Percentiles rank a stretch among this genome's conserved stretches.
These are phyloP conservation scores for Mrakiaceae sp. DNA, from an alignment of 1,284 basidiomycete species.

Conservation along the genomic window DNA sequence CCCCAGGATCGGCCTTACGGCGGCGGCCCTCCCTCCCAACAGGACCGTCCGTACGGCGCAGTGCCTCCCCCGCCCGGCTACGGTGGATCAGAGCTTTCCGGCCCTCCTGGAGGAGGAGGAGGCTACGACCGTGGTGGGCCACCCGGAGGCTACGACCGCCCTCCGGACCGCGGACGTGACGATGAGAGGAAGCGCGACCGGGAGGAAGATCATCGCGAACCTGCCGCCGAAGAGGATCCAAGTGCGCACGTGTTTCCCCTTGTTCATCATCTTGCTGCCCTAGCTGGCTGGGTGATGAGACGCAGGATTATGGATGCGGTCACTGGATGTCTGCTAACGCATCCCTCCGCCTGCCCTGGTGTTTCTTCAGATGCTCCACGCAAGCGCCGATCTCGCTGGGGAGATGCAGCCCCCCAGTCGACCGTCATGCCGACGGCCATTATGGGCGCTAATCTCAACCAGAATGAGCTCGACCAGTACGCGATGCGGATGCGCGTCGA, in stretches of 20 bases:
- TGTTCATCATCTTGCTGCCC: background rate
- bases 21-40: background rate
- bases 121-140: background rate
- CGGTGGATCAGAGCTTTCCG: background rate
- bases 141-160: constrained; percentile 4
- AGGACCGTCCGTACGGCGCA: background rate
- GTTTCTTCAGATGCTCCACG: constrained; percentile 60
- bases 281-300: background rate
- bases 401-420: constrained; percentile 74
- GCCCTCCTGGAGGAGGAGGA: constrained; percentile 2
- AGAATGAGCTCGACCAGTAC: constrained; percentile 88
- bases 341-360: constrained; percentile 26
- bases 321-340: too few relatives aligned
- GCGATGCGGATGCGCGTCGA: constrained; percentile 88
- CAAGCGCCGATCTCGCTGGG: constrained; percentile 91
- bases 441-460: constrained; percentile 76
- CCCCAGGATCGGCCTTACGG: background rate
- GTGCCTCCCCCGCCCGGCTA: constrained; percentile 8
- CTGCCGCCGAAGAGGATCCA: background rate
- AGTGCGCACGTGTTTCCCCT: background rate
- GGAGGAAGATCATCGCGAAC: constrained; percentile 6
- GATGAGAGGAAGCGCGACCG: constrained; percentile 26
- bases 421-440: constrained; percentile 86
- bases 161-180: constrained; percentile 18
- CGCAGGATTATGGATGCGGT: too few relatives aligned